These are phyloP conservation scores for Neobulgaria alba DNA, from an alignment of 2,329 filamentous ascomycete genomes.

Conservation along the genomic window DNA sequence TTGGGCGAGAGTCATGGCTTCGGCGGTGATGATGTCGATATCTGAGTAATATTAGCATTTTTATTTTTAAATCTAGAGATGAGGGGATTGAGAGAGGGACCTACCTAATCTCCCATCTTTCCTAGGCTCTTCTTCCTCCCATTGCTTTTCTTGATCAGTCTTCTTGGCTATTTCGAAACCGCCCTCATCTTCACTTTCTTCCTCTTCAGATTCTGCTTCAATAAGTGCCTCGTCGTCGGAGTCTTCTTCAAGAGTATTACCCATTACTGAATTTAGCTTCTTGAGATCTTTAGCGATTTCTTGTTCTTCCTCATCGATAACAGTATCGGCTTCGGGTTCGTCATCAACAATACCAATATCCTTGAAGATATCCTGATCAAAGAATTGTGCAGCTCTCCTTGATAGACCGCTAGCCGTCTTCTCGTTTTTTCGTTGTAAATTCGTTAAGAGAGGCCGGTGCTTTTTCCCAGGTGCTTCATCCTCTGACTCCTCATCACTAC, in stretches of 20 bases:
- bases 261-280: conserved; percentile 19
- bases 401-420: conserved; percentile 57
- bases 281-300: conserved; percentile 33
- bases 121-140: conserved; percentile 57
- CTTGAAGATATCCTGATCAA: conserved; percentile 90
- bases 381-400: conserved; percentile 79
- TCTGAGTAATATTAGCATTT: conserved; percentile 44
- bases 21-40: conserved; percentile 98
- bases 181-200: conserved; percentile 32
- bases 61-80: no score
- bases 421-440: conserved; percentile 48
- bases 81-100: conserved; percentile 13
- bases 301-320: conserved; percentile 35
- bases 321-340: conserved; percentile 36
- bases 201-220: conserved; percentile 10
- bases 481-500: conserved; percentile 49
- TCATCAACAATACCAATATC: conserved; percentile 61
- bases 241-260: conserved; percentile 28
- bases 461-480: conserved; percentile 34
- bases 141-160: conserved; percentile 44
- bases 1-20: conserved; percentile 96
- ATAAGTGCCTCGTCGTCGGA: conserved; percentile 21
- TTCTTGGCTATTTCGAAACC: conserved; percentile 57
- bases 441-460: conserved; percentile 49
- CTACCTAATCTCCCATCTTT: conserved; percentile 55